Base-by-base conservation (phyloP, 306 rosid genomes). In the Castanopsis chinensis region DNA sequence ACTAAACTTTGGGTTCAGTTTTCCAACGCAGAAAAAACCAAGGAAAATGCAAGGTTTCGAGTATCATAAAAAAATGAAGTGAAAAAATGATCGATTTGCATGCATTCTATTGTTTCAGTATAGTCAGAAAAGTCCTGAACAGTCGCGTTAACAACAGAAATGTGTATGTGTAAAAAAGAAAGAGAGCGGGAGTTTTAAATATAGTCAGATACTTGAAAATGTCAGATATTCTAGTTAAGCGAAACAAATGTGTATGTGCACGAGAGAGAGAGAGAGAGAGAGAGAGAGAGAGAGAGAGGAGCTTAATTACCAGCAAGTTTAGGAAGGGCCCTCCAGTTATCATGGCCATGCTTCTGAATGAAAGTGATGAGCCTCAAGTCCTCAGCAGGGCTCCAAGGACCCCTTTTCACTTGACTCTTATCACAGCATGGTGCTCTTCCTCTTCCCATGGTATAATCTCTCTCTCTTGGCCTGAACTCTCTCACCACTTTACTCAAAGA, bases 371-470 rank as follows among this genome's bases (percentile, higher is more conserved):
- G 99, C 70, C 87, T 92, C 70, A 87, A 81, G 60, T 95, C 99
- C 82, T 95, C 99, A 56, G 82, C 79, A 69, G 99, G 94, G 73
- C 92, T 95, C 99, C 99, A 95, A 19, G 99, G 99, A 8, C 99
- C 99, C 83, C 93, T 90, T 90, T 93, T 95, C 84, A 95, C 99
- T 89, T 88, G 78, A 51, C 55, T 79, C 88, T 91, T 95, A 72
- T 95, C 98, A 83, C 99, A 95, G 13, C 99, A 95, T 23, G 98
- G 99, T 68, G 97, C 88, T 80, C 97, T 92, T 88, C 99, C 99
- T 81, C 85, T 95, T 12, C 98, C 98, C 99, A 92, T 91, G 21
- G n/a, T 43, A 0, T 8, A 4, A 32, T 20, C 28, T 51, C 23
- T 49, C 71, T 76, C 53, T 71, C 70, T 25, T 41, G 54, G 37